A percentile compares a stretch with the other conserved stretches of the same genome.
Evolutionary conservation across 345 rosid genomes (phyloP).

Genomic region (Arabis hirsuta): DNA sequence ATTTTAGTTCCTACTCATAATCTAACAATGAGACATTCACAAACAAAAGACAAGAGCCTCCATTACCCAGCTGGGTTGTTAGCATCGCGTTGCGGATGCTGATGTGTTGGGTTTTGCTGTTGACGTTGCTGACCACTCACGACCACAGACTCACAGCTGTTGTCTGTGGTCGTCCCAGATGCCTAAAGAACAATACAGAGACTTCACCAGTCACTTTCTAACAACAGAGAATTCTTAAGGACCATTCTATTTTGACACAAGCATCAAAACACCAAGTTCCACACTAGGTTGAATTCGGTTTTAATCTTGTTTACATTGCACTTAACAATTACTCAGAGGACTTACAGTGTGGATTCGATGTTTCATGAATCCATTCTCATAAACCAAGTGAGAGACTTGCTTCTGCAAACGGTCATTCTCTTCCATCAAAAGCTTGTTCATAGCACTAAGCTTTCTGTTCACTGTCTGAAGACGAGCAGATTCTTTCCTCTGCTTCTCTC

Average conservation of each 20-base stretch:
- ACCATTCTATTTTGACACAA: neutral
- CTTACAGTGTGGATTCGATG: constrained; percentile 55
- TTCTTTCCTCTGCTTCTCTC: constrained; percentile 98
- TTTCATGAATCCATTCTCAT: constrained; percentile 88
- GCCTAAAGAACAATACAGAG: constrained; percentile 48
- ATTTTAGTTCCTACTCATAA: neutral
- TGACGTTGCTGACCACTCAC: constrained; percentile 94
- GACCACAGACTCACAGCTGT: constrained; percentile 99
- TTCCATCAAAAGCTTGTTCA: constrained; percentile 98
- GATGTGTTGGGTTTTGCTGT: constrained; percentile 94
- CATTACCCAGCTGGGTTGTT: constrained; percentile 96
- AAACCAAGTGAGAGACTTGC: constrained; percentile 95
- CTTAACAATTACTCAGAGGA: neutral
- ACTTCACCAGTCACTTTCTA: constrained; percentile 18
- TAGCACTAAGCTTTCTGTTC: constrained; percentile 84
- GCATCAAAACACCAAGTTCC: neutral
- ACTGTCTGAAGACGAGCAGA: constrained; percentile 97
- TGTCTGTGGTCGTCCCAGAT: constrained; percentile 95
- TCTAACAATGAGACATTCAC: neutral
- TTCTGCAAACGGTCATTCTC: constrained; percentile 98
- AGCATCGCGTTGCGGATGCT: constrained; percentile 93
- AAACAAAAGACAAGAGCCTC: constrained; percentile 15
- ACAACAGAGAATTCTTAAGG: neutral
- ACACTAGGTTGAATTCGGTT: neutral
- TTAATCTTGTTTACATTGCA: neutral